Evolutionary conservation across 371 early-diverging fungal species (phyloP).

Genomic region (Circinella minor): DNA sequence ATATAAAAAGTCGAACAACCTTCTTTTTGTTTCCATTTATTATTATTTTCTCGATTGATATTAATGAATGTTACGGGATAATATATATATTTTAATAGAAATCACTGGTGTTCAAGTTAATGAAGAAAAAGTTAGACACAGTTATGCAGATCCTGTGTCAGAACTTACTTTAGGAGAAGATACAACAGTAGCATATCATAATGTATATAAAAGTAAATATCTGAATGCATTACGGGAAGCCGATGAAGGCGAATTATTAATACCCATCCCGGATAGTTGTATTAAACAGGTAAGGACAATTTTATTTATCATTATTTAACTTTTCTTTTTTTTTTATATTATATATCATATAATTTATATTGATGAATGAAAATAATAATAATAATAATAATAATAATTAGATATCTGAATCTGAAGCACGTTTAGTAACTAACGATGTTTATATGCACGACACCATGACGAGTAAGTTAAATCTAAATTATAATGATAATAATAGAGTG

Average conservation of each 20-base stretch:
- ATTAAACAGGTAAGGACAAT: constrained; percentile 36
- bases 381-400: background rate
- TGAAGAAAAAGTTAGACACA: constrained; percentile 53
- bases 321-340: too few species aligned
- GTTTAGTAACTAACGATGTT: constrained; percentile 26
- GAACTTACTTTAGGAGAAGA: constrained; percentile 53
- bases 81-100: background rate
- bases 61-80: too few species aligned
- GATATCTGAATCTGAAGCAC: constrained; percentile 35
- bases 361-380: too few species aligned
- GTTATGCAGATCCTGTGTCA: constrained; percentile 56
- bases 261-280: constrained; percentile 61
- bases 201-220: constrained; percentile 62
- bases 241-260: constrained; percentile 72
- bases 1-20: background rate
- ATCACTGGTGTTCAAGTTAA: constrained; percentile 65
- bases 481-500: too few species aligned
- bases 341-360: too few species aligned
- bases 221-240: constrained; percentile 60
- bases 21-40: too few species aligned
- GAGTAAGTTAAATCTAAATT: background rate
- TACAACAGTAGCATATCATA: constrained; percentile 60
- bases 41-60: too few species aligned
- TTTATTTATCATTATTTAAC: background rate
- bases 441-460: constrained; percentile 22